phyloP scores from a whole-genome alignment of 2,329 filamentous ascomycete genomes.

The Fusarium cicatricum region DNA sequence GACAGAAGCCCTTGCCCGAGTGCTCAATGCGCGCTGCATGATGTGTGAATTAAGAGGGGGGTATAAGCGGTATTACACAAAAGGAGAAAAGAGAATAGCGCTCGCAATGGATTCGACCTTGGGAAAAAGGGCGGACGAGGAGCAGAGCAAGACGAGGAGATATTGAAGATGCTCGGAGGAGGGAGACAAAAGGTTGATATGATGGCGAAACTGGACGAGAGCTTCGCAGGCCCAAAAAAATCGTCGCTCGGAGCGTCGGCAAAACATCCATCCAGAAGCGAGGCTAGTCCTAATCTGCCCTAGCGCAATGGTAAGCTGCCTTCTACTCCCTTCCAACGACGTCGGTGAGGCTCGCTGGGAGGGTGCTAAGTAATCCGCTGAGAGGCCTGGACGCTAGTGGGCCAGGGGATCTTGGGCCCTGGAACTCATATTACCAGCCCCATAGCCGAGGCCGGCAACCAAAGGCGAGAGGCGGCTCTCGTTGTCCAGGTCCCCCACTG shows the following conservation, averaged over 20 bases:
- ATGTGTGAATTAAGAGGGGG: constrained; percentile 54
- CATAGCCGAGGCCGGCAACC: constrained; percentile 34
- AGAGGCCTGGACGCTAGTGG: constrained; percentile 2
- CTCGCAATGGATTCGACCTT: constrained; percentile 40
- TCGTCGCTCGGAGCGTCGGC: constrained; percentile 51
- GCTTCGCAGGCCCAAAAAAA: constrained; percentile 49
- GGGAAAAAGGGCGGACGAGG: constrained; percentile 37
- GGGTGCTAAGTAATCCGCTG: constrained; percentile 18
- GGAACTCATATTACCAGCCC: constrained; percentile 30
- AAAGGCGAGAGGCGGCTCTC: constrained; percentile 26
- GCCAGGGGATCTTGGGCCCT: constrained; percentile 11
- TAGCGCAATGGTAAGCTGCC: constrained; percentile 42
- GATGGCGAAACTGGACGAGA: constrained; percentile 39
- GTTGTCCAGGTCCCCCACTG: constrained; percentile 30
- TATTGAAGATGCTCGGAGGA: constrained; percentile 28
- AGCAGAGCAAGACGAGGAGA: constrained; percentile 19
- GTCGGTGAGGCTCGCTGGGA: constrained; percentile 35
- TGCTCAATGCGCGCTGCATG: constrained; percentile 97
- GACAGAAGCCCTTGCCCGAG: constrained; percentile 80
- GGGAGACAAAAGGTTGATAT: constrained; percentile 38
- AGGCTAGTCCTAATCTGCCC: constrained; percentile 43
- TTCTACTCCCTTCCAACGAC: constrained; percentile 52
- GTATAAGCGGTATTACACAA: constrained; percentile 44
- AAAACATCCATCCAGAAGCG: constrained; percentile 49
- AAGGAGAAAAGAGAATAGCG: constrained; percentile 40